Evolutionary conservation across 352 stramenopile genomes (phyloP).

Genomic region (Pythium insidiosum): DNA sequence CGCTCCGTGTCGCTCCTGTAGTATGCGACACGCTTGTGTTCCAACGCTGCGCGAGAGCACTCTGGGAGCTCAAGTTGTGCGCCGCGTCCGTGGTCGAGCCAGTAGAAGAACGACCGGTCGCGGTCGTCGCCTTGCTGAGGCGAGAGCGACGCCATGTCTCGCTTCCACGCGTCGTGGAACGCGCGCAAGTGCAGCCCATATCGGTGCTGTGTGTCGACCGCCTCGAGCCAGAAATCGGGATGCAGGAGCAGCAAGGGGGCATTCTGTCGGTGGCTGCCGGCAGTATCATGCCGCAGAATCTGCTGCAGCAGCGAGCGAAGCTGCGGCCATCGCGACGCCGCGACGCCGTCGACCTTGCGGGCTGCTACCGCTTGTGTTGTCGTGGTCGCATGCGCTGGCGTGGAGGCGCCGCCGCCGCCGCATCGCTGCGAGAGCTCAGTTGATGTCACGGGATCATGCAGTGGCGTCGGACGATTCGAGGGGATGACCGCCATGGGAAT

Average conservation of each 20-base stretch:
- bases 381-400: too few species aligned
- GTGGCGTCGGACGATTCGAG: too few species aligned
- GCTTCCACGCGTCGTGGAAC: conserved; percentile 55
- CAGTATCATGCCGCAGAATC: too few species aligned
- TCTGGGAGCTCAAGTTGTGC: conserved; percentile 35
- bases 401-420: too few species aligned
- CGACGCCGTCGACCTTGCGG: too few species aligned
- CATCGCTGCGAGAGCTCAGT: too few species aligned
- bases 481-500: too few species aligned
- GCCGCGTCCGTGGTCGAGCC: conserved; percentile 53
- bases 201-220: conserved; percentile 57
- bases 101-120: conserved; percentile 57
- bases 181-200: conserved; percentile 65
- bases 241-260: conserved; percentile 43
- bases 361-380: too few species aligned
- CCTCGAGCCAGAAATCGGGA: conserved; percentile 71
- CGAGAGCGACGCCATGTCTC: conserved; percentile 16
- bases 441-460: too few species aligned
- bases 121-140: not conserved
- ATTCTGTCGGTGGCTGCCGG: too few species aligned
- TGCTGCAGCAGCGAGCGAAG: too few species aligned
- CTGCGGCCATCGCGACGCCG: too few species aligned
- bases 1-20: conserved; percentile 30
- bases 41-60: conserved; percentile 37
- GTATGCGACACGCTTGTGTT: conserved; percentile 40